phyloP scores from a whole-genome alignment of 1,284 basidiomycete species.

The Xerocomus amazonicus region DNA sequence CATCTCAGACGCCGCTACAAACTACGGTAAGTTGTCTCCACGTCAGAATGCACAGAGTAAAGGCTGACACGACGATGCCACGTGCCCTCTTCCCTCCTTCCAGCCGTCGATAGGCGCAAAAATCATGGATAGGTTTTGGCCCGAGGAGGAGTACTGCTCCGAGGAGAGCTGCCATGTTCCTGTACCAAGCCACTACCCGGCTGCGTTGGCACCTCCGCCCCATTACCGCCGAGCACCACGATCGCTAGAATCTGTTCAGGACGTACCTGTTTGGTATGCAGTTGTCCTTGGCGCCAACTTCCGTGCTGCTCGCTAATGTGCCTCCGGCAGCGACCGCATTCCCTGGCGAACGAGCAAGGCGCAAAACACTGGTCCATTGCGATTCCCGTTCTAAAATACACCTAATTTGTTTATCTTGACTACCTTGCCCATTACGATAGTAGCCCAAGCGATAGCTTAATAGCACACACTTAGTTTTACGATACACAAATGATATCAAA shows the following conservation, averaged over 20 bases:
- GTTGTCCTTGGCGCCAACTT: neutral
- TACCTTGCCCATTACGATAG: conserved; percentile 3
- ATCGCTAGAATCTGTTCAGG: conserved; percentile 11
- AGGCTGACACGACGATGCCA: conserved; percentile 10
- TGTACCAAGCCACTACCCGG: conserved; percentile 11
- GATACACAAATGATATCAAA: conserved; percentile 1
- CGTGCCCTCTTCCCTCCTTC: neutral
- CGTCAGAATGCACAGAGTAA: neutral
- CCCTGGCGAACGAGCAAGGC: conserved; percentile 14
- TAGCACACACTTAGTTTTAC: conserved; percentile 18
- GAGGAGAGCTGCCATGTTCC: conserved; percentile 18
- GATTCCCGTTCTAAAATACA: conserved; percentile 27
- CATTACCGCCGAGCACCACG: conserved; percentile 26
- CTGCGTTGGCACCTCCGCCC: conserved; percentile 29
- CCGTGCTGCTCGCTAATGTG: neutral
- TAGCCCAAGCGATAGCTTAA: conserved; percentile 19
- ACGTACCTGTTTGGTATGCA: conserved; percentile 18
- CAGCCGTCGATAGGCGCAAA: conserved; percentile 30
- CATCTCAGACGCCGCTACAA: conserved; percentile 1
- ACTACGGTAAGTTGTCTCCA: conserved; percentile 15
- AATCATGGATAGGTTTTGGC: conserved; percentile 32
- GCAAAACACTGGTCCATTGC: conserved; percentile 15
- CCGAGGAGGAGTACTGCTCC: conserved; percentile 24
- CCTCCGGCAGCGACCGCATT: conserved; percentile 16
- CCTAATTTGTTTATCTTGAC: neutral